Percentiles rank a stretch among this genome's conserved stretches.
Conservation (phyloP, 306 rosid genomes). For the Medicago ruthenica region DNA sequence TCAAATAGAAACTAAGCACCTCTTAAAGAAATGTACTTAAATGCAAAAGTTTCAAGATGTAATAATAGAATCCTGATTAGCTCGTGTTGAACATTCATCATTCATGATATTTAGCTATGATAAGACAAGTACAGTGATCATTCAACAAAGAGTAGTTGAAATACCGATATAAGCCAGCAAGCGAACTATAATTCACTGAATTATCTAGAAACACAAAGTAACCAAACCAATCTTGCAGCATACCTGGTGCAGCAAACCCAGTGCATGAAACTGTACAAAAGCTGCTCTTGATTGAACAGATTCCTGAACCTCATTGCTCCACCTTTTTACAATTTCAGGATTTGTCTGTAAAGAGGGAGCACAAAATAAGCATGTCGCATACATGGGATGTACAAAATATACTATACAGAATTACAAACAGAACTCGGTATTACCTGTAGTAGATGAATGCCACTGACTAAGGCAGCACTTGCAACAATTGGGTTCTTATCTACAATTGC, state of each 20-base stretch:
- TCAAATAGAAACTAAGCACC: slow-evolving; percentile 25
- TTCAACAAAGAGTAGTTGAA: slow-evolving; percentile 30
- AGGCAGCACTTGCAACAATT: slow-evolving; percentile 97
- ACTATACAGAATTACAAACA: slow-evolving; percentile 26
- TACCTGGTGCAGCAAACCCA: slow-evolving; percentile 97
- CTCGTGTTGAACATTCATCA: slow-evolving; percentile 25
- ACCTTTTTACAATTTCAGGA: slow-evolving; percentile 97
- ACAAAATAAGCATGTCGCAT: slow-evolving; percentile 11
- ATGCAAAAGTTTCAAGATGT: slow-evolving; percentile 11
- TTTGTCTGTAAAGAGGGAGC: slow-evolving; percentile 63
- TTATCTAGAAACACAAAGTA: slow-evolving; percentile 30
- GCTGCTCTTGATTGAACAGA: slow-evolving; percentile 99
- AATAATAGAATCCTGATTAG: slow-evolving; percentile 16
- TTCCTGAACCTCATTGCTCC: slow-evolving; percentile 99
- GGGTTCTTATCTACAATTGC: slow-evolving; percentile 99
- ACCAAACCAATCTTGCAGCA: slow-evolving; percentile 41
- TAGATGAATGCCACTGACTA: slow-evolving; percentile 94
- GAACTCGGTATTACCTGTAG: slow-evolving; percentile 70
- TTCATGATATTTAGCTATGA: slow-evolving; percentile 26
- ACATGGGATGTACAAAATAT: slow-evolving; percentile 15
- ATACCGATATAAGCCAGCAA: slow-evolving; percentile 12
- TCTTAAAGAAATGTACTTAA: slow-evolving; percentile 23
- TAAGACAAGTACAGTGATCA: slow-evolving; percentile 33
- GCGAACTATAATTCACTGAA: slow-evolving; percentile 16
- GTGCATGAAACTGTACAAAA: slow-evolving; percentile 96